Conservation (phyloP, 805 yeast species). For the Metschnikowia henanensis region DNA sequence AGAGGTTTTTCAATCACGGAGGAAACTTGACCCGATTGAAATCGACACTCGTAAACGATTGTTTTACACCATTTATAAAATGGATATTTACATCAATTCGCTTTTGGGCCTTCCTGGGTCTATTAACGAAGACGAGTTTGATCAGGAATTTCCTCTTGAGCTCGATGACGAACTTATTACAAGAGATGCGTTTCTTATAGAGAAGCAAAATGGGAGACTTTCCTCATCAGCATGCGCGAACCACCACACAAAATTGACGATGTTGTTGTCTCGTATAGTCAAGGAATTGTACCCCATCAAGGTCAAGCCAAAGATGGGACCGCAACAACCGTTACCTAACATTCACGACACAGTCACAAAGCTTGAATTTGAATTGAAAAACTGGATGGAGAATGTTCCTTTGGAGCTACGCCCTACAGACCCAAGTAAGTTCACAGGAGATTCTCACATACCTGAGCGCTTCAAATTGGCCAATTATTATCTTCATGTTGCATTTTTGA, state of each 20-base stretch:
- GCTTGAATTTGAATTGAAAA: conserved; percentile 66
- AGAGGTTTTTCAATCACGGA: conserved; percentile 44
- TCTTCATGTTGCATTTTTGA: conserved; percentile 67
- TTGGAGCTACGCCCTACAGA: conserved; percentile 70
- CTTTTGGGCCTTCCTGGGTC: conserved; percentile 84
- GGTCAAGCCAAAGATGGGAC: conserved; percentile 25
- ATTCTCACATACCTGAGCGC: conserved; percentile 42
- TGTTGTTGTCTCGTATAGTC: conserved; percentile 70
- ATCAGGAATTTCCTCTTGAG: conserved; percentile 83
- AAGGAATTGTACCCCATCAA: conserved; percentile 75
- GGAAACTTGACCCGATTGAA: conserved; percentile 71
- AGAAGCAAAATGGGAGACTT: conserved; percentile 50
- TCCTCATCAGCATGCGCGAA: conserved; percentile 82
- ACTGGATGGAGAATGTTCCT: conserved; percentile 75
- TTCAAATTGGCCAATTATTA: conserved; percentile 75
- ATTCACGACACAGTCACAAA: conserved; percentile 51
- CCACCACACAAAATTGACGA: conserved; percentile 74
- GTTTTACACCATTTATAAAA: conserved; percentile 87
- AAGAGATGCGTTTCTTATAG: conserved; percentile 50
- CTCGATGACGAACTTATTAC: conserved; percentile 87
- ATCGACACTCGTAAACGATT: conserved; percentile 80
- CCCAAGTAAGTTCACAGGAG: conserved; percentile 38
- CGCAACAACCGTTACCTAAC: conserved; percentile 23
- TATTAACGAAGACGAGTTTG: conserved; percentile 74
- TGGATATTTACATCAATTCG: conserved; percentile 88